Percentiles rank a stretch among this genome's conserved stretches.
These are phyloP conservation scores for Microdochium trichocladiopsis DNA, from an alignment of 2,329 filamentous ascomycete genomes.

Conservation along the genomic window DNA sequence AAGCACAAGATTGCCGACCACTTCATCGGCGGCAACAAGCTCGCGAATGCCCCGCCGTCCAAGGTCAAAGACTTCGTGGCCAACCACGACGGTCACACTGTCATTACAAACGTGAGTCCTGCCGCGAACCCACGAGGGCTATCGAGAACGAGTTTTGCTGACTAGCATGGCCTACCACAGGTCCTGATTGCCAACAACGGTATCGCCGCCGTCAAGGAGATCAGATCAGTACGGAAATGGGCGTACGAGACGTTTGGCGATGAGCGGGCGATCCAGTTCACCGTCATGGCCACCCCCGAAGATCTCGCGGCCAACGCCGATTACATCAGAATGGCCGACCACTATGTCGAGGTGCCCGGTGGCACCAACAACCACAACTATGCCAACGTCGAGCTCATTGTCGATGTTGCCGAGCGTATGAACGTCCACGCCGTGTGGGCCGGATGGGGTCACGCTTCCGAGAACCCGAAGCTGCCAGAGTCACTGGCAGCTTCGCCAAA, in stretches of 20 bases:
- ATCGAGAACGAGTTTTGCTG: background rate
- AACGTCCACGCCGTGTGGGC: slow-evolving; percentile 98
- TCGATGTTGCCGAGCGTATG: slow-evolving; percentile 98
- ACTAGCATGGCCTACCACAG: slow-evolving; percentile 35
- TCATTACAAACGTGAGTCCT: slow-evolving; percentile 84
- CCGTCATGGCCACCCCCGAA: slow-evolving; percentile 98
- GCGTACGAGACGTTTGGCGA: slow-evolving; percentile 99
- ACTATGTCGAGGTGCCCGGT: slow-evolving; percentile 97
- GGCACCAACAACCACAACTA: slow-evolving; percentile 99
- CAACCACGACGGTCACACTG: slow-evolving; percentile 84
- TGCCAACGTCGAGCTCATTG: slow-evolving; percentile 98
- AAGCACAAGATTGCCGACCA: slow-evolving; percentile 81
- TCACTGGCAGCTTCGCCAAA: slow-evolving; percentile 92
- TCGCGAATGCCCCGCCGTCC: slow-evolving; percentile 74
- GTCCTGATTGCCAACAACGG: slow-evolving; percentile 99
- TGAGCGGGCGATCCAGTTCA: slow-evolving; percentile 97
- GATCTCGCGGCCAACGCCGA: slow-evolving; percentile 96
- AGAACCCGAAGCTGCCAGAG: slow-evolving; percentile 96
- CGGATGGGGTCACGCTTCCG: slow-evolving; percentile 97
- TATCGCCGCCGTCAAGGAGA: slow-evolving; percentile 99
- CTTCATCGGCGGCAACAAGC: slow-evolving; percentile 91
- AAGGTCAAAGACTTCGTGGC: slow-evolving; percentile 96
- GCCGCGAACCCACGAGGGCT: background rate
- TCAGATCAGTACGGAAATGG: slow-evolving; percentile 99
- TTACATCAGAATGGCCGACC: slow-evolving; percentile 99